Evolutionary conservation across 306 rosid genomes (phyloP).

Genomic region (Glycine soja): DNA sequence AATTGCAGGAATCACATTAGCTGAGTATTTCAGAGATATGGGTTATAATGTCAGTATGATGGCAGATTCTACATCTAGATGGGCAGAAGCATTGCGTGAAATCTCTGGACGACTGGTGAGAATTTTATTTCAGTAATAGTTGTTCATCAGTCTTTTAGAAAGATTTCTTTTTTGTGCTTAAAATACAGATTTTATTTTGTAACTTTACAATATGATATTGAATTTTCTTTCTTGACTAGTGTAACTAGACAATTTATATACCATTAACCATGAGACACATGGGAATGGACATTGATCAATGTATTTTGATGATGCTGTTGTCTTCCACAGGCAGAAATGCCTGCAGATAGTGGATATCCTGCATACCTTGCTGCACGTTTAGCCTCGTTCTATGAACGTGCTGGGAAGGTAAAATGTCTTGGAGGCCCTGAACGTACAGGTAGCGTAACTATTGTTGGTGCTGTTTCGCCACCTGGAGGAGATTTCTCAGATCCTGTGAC

Average conservation of each 20-base stretch:
- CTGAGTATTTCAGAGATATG: conserved; percentile 99
- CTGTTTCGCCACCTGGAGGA: conserved; percentile 99
- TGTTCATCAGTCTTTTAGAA: conserved; percentile 22
- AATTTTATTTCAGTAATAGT: conserved; percentile 31
- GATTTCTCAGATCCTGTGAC: conserved; percentile 99
- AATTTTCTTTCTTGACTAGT: conserved; percentile 16
- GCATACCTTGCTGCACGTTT: conserved; percentile 99
- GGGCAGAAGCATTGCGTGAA: conserved; percentile 99
- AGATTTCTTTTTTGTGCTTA: not conserved
- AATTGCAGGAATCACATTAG: conserved; percentile 91
- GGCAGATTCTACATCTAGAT: conserved; percentile 99
- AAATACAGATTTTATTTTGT: conserved; percentile 29
- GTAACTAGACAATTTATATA: conserved; percentile 20
- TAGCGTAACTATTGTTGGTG: conserved; percentile 99
- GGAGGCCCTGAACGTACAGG: conserved; percentile 99
- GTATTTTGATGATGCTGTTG: conserved; percentile 34
- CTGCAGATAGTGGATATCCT: conserved; percentile 99
- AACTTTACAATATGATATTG: conserved; percentile 21
- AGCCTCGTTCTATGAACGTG: conserved; percentile 99
- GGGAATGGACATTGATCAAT: conserved; percentile 32
- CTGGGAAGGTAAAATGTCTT: conserved; percentile 98
- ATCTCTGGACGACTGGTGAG: conserved; percentile 98
- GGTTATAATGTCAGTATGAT: conserved; percentile 99
- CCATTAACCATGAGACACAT: conserved; percentile 4
- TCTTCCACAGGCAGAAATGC: conserved; percentile 96